phyloP scores from a whole-genome alignment of 2,329 filamentous ascomycete genomes.

The Dactylellina drechsleri region DNA sequence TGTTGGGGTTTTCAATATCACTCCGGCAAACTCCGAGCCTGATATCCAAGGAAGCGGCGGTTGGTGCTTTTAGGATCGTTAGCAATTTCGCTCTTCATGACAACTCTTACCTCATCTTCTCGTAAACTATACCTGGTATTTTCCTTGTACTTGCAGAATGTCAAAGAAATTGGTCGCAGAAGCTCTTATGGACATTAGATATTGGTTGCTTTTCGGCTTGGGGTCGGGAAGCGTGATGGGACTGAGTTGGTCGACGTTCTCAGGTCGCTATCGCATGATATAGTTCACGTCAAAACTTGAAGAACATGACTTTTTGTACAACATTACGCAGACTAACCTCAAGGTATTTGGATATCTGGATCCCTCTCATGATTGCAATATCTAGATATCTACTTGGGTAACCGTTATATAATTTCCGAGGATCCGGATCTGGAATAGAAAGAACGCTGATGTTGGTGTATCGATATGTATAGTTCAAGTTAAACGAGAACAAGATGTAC shows the following conservation, averaged over 20 bases:
- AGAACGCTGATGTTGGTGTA: too few relatives aligned
- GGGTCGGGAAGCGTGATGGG: conserved; percentile 76
- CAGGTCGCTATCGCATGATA: conserved; percentile 70
- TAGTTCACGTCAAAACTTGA: conserved; percentile 3
- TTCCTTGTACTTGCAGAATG: conserved; percentile 90
- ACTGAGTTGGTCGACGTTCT: conserved; percentile 86
- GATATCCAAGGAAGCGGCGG: conserved; percentile 63
- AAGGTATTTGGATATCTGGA: conserved; percentile 78
- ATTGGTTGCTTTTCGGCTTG: conserved; percentile 75
- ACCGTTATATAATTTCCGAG: too few relatives aligned
- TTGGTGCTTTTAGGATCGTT: conserved; percentile 47
- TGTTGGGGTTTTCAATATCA: conserved; percentile 74
- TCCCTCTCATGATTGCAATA: conserved; percentile 74
- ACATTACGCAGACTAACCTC: conserved; percentile 66
- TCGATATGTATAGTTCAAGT: too few relatives aligned
- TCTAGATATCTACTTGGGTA: too few relatives aligned
- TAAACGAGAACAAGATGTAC: too few relatives aligned
- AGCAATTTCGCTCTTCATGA: neutral
- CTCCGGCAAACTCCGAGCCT: conserved; percentile 86
- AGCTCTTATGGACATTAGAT: conserved; percentile 86
- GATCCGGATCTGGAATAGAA: too few relatives aligned
- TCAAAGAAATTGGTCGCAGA: conserved; percentile 97
- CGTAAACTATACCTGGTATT: conserved; percentile 74
- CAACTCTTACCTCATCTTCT: neutral
- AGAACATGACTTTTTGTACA: neutral